Base-by-base conservation (phyloP, 2,329 filamentous ascomycete genomes). In the Penicillium olsonii region DNA sequence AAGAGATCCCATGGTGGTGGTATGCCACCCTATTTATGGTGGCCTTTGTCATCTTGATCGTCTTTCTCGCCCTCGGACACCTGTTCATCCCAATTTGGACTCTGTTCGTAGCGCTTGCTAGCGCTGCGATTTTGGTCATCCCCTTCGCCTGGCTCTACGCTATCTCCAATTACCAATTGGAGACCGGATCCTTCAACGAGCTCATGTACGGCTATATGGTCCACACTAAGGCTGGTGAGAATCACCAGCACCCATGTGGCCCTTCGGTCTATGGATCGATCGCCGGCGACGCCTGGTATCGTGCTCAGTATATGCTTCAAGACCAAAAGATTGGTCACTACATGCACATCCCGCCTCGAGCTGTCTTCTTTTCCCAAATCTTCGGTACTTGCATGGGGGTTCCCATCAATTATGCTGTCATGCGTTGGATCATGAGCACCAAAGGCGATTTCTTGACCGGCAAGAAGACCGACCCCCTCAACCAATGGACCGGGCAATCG, bases 311-410 rank as follows among this genome's bases (percentile, higher is more conserved):
- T 18, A 82, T 83, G 72, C 69, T 84, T 0, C 81, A 85, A 57
- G 83, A 85, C 58, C 79, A 81, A 61, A 83, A 84, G 59, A 83
- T 85, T n/a, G 82, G 81, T 0, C 81, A 84, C 55, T 85, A 84
- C 55, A 82, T 83, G 77, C 81, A 85, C 45, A 74, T 85, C 0
- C 80, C 82, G 0, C 82, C 82, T 2, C 77, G 78, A 11, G 71
- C 77, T 0, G 77, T 84, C 5, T 84, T 85, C 68, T 82, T 84
- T 62, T 80, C 79, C 1, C 82, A 85, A 57, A 71, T 85, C 4
- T 81, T 84, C 26, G 83, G 81, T 3, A 80, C 78, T 14, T 66
- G 81, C 7, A 70, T 85, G 35, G 82, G 82, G 5, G 74, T 85
- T 6, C 82, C 82, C 0, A 78, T 84, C 55, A 83, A 85, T 61